Percentiles rank a stretch among this genome's conserved stretches.
Evolutionary conservation across 2,329 filamentous ascomycete species (phyloP).

Genomic region (Alternaria incomplexa): DNA sequence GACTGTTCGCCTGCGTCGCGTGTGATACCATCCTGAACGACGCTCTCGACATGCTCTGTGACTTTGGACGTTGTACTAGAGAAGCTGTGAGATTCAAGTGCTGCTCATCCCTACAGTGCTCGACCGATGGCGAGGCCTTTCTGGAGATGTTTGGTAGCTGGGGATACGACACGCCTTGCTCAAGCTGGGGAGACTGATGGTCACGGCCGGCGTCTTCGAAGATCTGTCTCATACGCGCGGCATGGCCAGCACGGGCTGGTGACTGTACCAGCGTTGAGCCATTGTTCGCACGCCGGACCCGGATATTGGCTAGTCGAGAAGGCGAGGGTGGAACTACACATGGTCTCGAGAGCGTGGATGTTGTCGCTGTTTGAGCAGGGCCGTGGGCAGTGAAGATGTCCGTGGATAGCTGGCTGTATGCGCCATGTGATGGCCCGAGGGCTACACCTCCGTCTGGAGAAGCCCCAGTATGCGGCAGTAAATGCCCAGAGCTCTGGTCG

Average conservation of each 20-base stretch:
- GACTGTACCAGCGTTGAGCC: constrained; percentile 28
- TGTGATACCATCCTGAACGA: neutral
- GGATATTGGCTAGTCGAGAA: constrained; percentile 24
- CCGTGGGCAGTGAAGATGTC: neutral
- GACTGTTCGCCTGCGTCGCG: neutral
- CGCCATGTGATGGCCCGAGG: neutral
- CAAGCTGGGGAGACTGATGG: neutral
- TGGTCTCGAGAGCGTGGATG: neutral
- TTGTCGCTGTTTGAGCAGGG: neutral
- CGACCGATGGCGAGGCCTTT: constrained; percentile 8
- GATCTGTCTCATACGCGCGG: constrained; percentile 35
- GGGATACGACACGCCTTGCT: constrained; percentile 20
- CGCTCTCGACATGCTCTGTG: constrained; percentile 3
- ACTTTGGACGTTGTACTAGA: neutral
- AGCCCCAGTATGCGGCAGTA: neutral
- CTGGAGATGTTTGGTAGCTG: constrained; percentile 33
- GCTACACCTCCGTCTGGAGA: constrained; percentile 8
- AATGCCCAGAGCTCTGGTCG: neutral
- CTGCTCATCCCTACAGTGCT: neutral
- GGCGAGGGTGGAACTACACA: neutral
- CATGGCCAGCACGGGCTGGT: constrained; percentile 38
- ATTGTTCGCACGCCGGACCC: constrained; percentile 30
- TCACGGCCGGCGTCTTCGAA: constrained; percentile 28
- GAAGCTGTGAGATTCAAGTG: neutral
- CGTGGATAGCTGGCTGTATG: neutral